Evolutionary conservation across 768 basidiomycete species (phyloP).

Genomic region (Rhodotorula kratochvilovae): DNA sequence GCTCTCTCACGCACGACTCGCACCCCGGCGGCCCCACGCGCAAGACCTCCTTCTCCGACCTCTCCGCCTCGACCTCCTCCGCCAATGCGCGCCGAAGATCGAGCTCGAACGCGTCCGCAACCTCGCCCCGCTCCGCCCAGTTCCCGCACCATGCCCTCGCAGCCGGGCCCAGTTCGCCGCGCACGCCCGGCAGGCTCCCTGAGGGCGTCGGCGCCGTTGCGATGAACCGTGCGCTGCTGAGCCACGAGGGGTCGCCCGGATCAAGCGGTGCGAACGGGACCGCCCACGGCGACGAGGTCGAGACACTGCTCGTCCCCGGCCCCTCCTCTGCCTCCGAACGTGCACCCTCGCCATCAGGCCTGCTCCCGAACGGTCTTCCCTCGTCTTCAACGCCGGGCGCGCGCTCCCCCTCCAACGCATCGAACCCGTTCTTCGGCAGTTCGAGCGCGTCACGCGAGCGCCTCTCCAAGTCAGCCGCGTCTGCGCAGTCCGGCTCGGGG

Average conservation of each 20-base stretch:
- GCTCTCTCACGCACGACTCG: not conserved
- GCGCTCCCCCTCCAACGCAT: not conserved
- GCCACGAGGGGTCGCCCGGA: slow-evolving; percentile 9
- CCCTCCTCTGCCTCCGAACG: not conserved
- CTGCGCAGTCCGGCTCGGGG: slow-evolving; percentile 55
- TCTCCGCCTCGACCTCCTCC: not conserved
- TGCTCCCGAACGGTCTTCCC: not conserved
- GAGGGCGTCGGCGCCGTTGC: slow-evolving; percentile 22
- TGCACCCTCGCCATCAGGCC: not conserved
- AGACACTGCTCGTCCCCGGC: not conserved
- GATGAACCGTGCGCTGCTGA: slow-evolving; percentile 24
- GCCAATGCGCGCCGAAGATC: not conserved
- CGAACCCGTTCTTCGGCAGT: slow-evolving; percentile 37
- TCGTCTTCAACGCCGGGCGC: not conserved
- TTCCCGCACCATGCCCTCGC: not conserved
- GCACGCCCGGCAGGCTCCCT: not conserved
- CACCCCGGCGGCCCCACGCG: not conserved
- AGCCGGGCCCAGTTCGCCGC: not conserved
- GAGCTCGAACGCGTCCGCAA: not conserved
- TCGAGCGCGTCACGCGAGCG: slow-evolving; percentile 20
- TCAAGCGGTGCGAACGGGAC: not conserved
- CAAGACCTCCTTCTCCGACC: slow-evolving; percentile 1
- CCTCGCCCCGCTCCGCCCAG: not conserved
- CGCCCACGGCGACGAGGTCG: not conserved
- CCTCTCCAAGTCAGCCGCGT: slow-evolving; percentile 13